Conservation (phyloP, 2,329 filamentous ascomycete species). For the Xylariaceae sp. region DNA sequence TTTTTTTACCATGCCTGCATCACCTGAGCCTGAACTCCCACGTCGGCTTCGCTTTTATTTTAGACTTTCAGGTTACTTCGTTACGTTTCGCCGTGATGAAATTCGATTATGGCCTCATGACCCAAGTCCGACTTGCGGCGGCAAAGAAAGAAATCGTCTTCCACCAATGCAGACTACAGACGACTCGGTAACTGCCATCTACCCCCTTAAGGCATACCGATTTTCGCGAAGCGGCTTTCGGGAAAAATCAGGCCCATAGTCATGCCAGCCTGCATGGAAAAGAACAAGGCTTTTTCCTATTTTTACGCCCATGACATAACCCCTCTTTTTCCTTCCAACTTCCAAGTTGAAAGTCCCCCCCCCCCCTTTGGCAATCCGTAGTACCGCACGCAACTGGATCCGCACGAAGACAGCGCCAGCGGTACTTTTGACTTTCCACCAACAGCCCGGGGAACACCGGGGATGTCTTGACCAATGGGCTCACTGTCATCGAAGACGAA, state of each 20-base stretch:
- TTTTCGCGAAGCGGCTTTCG: conserved; percentile 7
- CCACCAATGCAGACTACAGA: background rate
- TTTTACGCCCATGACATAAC: conserved; percentile 14
- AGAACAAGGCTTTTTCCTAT: conserved; percentile 6
- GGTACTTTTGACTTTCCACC: background rate
- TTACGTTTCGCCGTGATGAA: too few species aligned
- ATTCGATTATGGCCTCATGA: background rate
- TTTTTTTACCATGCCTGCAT: background rate
- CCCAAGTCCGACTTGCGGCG: background rate
- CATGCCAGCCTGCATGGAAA: conserved; percentile 4
- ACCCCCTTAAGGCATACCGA: background rate
- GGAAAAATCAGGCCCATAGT: background rate
- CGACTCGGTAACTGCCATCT: too few species aligned
- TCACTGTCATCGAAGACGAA: background rate
- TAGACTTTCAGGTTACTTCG: too few species aligned
- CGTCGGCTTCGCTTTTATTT: too few species aligned
- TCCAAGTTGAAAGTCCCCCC: too few species aligned
- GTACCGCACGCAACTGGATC: conserved; percentile 6
- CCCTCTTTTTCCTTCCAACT: background rate
- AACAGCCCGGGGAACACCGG: background rate
- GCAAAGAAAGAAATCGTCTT: background rate
- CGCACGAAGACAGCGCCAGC: conserved; percentile 13
- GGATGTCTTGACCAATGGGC: background rate
- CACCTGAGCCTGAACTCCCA: too few species aligned
- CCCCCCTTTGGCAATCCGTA: background rate